Evolutionary conservation across 345 rosid species (phyloP), one percentile per base, ranked within the genome.

Genomic region (Eucalyptus regnans): DNA sequence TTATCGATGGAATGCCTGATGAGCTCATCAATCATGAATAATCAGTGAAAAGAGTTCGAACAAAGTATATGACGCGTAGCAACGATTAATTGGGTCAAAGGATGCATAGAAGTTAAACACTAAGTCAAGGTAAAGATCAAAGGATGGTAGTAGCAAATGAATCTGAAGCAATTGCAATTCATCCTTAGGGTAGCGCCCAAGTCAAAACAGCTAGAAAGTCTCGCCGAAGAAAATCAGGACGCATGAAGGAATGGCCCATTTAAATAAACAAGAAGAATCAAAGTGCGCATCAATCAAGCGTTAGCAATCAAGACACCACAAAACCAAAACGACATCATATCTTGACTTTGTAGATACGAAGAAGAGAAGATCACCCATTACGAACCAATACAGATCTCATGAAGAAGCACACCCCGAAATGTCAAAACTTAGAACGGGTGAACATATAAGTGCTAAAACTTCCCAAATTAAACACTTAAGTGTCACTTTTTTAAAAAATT

Each of bases 401-500:
- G 58, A 18, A 18, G 58, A 52, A 18, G 58, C 58, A 52, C 58
- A 18, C 2, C 7, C 25, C 10, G 1, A 52, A 52, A 4, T 52
- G 10, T 52, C 23, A 52, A 3, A 52, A 52, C 25, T 52, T 52
- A 52, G 2, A 9, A 52, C 58, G 2, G 2, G 0, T 52, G 0
- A 0, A 52, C 58, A 52, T 52, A 18, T 52, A 52, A 52, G 23
- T 52, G 2, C 0, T 18, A 52, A 52, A 52, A 52, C 2, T 52
- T 18, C 5, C 58, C 18, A 18, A 52, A 18, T 52, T 18, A 23
- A 52, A 18, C 4, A 51, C 22, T 51, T 51, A 51, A 51, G 8
- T 51, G 54, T 0, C 4, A 17, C 8, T 17, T 49, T 51, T 51
- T 7, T 0, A 0, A 16, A 0, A 51, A 51, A 51, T 51, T 51